Percentiles rank a stretch among this genome's conserved stretches.
Conservation (phyloP, 495 filamentous ascomycete genomes). For the Penicillium manginii region DNA sequence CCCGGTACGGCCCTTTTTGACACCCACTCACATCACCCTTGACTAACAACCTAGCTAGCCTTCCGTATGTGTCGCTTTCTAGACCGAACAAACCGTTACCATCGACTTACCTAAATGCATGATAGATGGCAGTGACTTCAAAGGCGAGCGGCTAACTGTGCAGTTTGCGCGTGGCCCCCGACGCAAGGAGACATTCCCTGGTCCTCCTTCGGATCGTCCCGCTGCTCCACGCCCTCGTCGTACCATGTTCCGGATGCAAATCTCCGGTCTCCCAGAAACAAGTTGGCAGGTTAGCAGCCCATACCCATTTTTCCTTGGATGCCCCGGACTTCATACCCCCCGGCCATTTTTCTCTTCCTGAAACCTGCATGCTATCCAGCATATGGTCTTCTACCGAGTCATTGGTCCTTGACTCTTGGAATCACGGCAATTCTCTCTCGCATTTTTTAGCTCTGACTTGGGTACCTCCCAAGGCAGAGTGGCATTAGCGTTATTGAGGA, state of each 20-base stretch:
- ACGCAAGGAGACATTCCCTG: constrained; percentile 75
- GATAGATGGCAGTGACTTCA: constrained; percentile 94
- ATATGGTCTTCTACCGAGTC: constrained; percentile 17
- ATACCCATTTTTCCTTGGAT: constrained; percentile 57
- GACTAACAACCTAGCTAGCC: constrained; percentile 38
- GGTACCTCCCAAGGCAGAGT: background rate
- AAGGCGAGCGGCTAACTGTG: constrained; percentile 93
- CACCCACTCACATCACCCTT: background rate
- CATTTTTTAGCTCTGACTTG: background rate
- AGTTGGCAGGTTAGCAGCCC: constrained; percentile 99
- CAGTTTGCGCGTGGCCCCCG: constrained; percentile 96
- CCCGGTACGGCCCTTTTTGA: constrained; percentile 67
- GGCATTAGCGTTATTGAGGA: background rate
- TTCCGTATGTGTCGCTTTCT: constrained; percentile 50
- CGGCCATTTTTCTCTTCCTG: constrained; percentile 19
- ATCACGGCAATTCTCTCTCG: constrained; percentile 1
- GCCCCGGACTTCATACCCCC: constrained; percentile 30
- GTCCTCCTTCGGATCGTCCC: constrained; percentile 67
- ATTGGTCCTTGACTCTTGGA: constrained; percentile 18
- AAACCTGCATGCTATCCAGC: constrained; percentile 15
- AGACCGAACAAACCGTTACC: constrained; percentile 2
- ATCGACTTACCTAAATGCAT: constrained; percentile 14
- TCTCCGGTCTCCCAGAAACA: constrained; percentile 97
- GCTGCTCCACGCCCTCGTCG: constrained; percentile 85
- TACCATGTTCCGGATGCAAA: constrained; percentile 94